phyloP scores from a whole-genome alignment of 257 asterid species.

The Fraxinus excelsior region DNA sequence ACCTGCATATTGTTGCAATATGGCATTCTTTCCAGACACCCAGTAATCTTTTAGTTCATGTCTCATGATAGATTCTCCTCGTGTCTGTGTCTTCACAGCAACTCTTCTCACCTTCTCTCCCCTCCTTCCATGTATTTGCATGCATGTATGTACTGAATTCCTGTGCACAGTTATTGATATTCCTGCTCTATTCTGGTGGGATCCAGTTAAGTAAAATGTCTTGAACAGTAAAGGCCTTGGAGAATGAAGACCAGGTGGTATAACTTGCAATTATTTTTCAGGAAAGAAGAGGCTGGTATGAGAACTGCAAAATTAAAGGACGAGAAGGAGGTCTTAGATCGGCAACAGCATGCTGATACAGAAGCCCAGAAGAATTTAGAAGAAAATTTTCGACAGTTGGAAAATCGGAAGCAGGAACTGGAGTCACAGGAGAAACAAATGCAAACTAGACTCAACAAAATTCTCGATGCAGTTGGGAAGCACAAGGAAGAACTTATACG shows the following conservation, averaged over 20 bases:
- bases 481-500: slow-evolving; percentile 72
- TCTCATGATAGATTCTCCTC: background rate
- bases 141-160: background rate
- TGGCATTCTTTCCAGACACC: background rate
- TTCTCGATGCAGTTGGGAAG: slow-evolving; percentile 72
- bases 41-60: background rate
- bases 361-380: slow-evolving; percentile 87
- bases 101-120: background rate
- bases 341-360: slow-evolving; percentile 91
- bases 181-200: background rate
- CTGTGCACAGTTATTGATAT: background rate
- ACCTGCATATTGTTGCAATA: background rate
- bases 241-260: background rate
- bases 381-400: slow-evolving; percentile 91
- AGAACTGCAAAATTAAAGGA: slow-evolving; percentile 90
- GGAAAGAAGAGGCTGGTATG: slow-evolving; percentile 98
- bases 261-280: slow-evolving; percentile 37
- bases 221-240: background rate
- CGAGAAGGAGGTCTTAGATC: slow-evolving; percentile 91
- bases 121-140: background rate
- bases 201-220: background rate
- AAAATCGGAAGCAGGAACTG: slow-evolving; percentile 81
- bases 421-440: slow-evolving; percentile 87
- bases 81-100: background rate
- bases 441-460: slow-evolving; percentile 73